Evolutionary conservation across 2,329 filamentous ascomycete species (phyloP), one percentile per base, ranked within the genome.

Genomic region (Penicillium concentricum): DNA sequence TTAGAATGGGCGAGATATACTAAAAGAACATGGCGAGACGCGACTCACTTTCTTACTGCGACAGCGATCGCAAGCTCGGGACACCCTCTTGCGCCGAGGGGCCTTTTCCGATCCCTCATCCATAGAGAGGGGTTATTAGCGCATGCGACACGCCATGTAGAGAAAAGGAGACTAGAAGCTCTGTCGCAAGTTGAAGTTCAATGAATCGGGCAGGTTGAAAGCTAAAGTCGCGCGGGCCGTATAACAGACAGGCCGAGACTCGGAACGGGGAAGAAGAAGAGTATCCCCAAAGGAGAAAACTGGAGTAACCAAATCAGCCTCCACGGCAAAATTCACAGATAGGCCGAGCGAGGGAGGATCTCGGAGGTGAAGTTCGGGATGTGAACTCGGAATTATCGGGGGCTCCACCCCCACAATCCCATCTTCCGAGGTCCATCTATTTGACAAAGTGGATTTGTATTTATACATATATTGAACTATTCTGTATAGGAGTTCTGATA

Each of bases 21-120:
- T 34, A 54, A 54, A 46, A 34, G 16, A 12, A 9, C 15, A 18
- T 16, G 4, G 16, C 43, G 5, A 34, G 13, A 58, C 24, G 8
- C 22, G 34, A 65, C 63, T 55, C 45, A 72, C 71, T 62, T 77
- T 77, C 61, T 77, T 78, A 55, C 72, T 75, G 57, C 76, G 73
- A 69, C 77, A 79, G 43, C 76, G 72, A 58, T 77, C 73, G 60
- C 77, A 79, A 56, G 77, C 77, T 57, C 76, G 71, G 20, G 77
- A 78, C 42, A 79, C 76, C 66, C 77, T 75, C 68, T 78, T 76
- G 45, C 77, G 74, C 53, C 72, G 72, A 67, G 71, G 66, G 61
- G 64, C 68, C 67, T 71, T 74, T 61, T 74, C 71, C 24, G 70
- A 67, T 61, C 71, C 73, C 66, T 76, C 73, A 56, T 74, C 70